These are phyloP conservation scores for Zhuliangozyma blackwelliae DNA, from an alignment of 1,139 yeast species.

Conservation along the genomic window DNA sequence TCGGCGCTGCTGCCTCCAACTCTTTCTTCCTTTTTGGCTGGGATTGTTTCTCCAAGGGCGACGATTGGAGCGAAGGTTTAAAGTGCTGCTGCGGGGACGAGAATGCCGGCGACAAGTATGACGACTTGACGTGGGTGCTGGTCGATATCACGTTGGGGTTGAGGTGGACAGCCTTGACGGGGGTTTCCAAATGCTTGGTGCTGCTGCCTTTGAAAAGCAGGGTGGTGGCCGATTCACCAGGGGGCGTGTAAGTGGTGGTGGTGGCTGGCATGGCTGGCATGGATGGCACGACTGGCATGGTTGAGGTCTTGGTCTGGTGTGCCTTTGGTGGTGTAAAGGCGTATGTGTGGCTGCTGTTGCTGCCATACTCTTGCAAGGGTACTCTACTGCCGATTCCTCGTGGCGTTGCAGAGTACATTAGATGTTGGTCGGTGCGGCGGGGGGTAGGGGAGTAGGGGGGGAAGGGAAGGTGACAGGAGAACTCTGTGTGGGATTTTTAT, in stretches of 20 bases:
- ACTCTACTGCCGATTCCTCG: not conserved
- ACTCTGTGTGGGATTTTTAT: not conserved
- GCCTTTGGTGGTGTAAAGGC: too few species aligned
- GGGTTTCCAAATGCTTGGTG: conserved; percentile 8
- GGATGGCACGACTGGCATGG: too few species aligned
- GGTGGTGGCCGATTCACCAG: too few species aligned
- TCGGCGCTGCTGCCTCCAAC: conserved; percentile 21
- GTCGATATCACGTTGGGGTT: conserved; percentile 9
- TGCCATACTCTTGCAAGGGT: conserved; percentile 3
- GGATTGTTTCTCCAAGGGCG: conserved; percentile 15
- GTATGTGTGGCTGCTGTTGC: not conserved
- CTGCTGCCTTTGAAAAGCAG: conserved; percentile 5
- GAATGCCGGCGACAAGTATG: conserved; percentile 45
- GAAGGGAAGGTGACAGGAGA: too few species aligned
- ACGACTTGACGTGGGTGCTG: conserved; percentile 11
- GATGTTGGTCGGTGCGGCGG: too few species aligned
- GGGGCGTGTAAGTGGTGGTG: conserved; percentile 23
- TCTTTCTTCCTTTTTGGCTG: conserved; percentile 25
- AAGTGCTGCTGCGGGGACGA: conserved; percentile 37
- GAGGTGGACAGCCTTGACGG: conserved; percentile 7
- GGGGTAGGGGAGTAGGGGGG: too few species aligned
- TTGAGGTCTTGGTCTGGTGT: too few species aligned
- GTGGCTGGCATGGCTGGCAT: conserved; percentile 1
- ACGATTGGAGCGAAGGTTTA: conserved; percentile 4
- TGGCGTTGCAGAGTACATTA: not conserved